phyloP scores from a whole-genome alignment of 2,329 filamentous ascomycete species.

The Xylariaceae sp. region DNA sequence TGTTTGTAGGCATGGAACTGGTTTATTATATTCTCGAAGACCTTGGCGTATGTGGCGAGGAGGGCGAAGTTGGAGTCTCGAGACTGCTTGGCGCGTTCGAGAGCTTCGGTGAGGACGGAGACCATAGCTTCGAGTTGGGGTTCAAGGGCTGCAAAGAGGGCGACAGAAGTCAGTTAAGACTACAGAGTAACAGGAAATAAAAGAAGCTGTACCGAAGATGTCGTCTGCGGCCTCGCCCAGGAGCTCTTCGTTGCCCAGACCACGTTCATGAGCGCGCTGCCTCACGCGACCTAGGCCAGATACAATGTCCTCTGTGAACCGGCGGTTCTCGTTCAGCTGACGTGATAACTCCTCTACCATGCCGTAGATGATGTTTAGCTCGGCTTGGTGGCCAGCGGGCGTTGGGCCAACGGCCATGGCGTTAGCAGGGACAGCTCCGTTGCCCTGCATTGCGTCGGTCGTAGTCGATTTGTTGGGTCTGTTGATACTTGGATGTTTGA shows the following conservation, averaged over 20 bases:
- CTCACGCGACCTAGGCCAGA: constrained; percentile 59
- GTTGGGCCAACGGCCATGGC: constrained; percentile 51
- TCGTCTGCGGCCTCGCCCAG: constrained; percentile 53
- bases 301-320: constrained; percentile 61
- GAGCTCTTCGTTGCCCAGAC: constrained; percentile 55
- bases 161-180: neutral
- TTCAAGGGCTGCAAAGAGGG: constrained; percentile 45
- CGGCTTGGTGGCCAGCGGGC: constrained; percentile 64
- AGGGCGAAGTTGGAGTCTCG: constrained; percentile 58
- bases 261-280: constrained; percentile 49
- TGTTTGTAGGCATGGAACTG: constrained; percentile 65
- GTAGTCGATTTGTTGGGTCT: too few species aligned
- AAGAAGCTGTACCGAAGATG: constrained; percentile 56
- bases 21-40: constrained; percentile 54
- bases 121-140: constrained; percentile 58
- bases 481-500: too few species aligned
- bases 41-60: constrained; percentile 55
- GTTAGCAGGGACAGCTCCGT: constrained; percentile 32
- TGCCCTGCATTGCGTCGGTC: constrained; percentile 27
- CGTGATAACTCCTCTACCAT: constrained; percentile 65
- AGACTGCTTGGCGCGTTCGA: constrained; percentile 58
- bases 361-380: constrained; percentile 64
- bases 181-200: constrained; percentile 13
- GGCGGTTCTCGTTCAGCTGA: constrained; percentile 58
- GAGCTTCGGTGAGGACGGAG: constrained; percentile 57